Evolutionary conservation across 148 eudicot species (phyloP), one percentile per base, ranked within the genome.

Genomic region (Hydrangea macrophylla): DNA sequence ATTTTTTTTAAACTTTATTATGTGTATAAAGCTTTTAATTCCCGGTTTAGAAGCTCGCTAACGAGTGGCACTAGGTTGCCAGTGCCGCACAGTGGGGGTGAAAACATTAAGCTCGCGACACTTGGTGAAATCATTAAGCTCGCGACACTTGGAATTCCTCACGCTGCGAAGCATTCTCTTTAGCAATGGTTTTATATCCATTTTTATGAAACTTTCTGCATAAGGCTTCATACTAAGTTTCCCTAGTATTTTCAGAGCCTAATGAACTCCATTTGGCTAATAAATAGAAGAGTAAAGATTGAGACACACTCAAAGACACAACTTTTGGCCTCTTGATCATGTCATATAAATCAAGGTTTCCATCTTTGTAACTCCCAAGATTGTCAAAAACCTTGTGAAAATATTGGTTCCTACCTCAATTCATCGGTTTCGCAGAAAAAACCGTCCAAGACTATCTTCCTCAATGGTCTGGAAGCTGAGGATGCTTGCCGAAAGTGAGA

Each of bases 191-290:
- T 65, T 78, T 18, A 85, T n/a, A 57, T 70, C 80, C 40, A 64
- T 85, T 85, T 79, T 85, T 85, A 0, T 83, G 80, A 44, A 80
- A 82, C 2, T 84, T 71, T 28, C 76, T 67, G 20, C 60, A 56
- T 3, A 67, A 71, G n/a, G 72, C 76, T 26, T 71, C 59, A 9
- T 72, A 71, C n/a, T 72, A 69, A 0, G 76, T 77, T 27, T 72
- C 80, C 76, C 72, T 71, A 3, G 59, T 56, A 25, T 54, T 59
- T 18, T 57, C 50, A 17, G 72, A 78, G 81, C 81, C 10, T 70
- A 9, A 44, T 70, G 51, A 70, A 66, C 27, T 70, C 78, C 75
- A 78, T 78, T 66, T 78, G 75, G 30, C 78, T 78, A 50, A 78
- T n/a, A n/a, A n/a, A n/a, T n/a, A n/a, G n/a, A n/a, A n/a, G n/a